These are phyloP conservation scores for Kodamaea fungicola DNA, from an alignment of 1,139 yeast genomes.

Conservation along the genomic window DNA sequence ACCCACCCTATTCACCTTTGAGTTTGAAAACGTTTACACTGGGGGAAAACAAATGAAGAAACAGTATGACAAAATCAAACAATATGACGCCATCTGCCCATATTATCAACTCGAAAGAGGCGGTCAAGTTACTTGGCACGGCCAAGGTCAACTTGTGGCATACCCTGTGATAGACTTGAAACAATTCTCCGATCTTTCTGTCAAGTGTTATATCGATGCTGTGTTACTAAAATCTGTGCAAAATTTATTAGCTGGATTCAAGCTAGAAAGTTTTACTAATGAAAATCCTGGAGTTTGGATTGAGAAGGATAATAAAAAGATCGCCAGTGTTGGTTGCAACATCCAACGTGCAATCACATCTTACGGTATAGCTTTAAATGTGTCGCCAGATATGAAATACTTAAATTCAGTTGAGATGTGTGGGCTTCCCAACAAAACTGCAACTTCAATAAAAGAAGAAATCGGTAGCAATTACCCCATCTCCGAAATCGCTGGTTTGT, in stretches of 20 bases:
- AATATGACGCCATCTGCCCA: constrained; percentile 36
- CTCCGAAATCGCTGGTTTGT: constrained; percentile 44
- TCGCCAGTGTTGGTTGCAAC: constrained; percentile 88
- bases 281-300: constrained; percentile 90
- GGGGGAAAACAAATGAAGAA: constrained; percentile 79
- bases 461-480: constrained; percentile 1
- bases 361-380: constrained; percentile 86
- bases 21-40: constrained; percentile 81
- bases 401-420: constrained; percentile 78
- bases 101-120: constrained; percentile 83
- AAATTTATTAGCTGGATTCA: constrained; percentile 45
- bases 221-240: constrained; percentile 65
- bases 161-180: constrained; percentile 78
- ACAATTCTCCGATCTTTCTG: constrained; percentile 55
- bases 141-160: constrained; percentile 89
- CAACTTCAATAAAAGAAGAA: constrained; percentile 32
- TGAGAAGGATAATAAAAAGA: constrained; percentile 49
- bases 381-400: constrained; percentile 66
- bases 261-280: constrained; percentile 46
- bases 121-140: constrained; percentile 97
- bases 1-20: constrained; percentile 71
- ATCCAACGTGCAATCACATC: constrained; percentile 81
- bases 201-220: constrained; percentile 71
- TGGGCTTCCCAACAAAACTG: constrained; percentile 63
- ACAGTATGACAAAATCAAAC: constrained; percentile 35